A percentile compares a stretch with the other conserved stretches of the same genome.
phyloP scores from a whole-genome alignment of 1,139 yeast genomes.

The Kodamaea fungicola region DNA sequence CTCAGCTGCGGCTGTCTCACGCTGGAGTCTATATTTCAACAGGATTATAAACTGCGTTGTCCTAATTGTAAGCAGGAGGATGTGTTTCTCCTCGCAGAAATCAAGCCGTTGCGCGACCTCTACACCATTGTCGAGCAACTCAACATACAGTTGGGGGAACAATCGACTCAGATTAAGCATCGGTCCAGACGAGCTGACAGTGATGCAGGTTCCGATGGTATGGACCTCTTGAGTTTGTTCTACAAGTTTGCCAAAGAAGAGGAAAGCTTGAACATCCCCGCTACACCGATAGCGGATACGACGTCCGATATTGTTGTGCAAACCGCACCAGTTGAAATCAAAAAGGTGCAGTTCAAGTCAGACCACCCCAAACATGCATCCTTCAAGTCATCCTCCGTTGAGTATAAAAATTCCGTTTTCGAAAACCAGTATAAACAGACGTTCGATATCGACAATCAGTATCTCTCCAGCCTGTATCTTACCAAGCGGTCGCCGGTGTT shows the following conservation, averaged over 20 bases:
- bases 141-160: conserved; percentile 10
- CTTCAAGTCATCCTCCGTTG: neutral
- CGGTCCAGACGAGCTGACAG: conserved; percentile 2
- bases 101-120: conserved; percentile 53
- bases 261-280: conserved; percentile 6
- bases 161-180: conserved; percentile 2
- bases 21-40: conserved; percentile 43
- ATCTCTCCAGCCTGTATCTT: neutral
- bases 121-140: conserved; percentile 32
- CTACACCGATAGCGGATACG: neutral
- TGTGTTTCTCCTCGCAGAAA: conserved; percentile 38
- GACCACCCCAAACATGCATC: neutral
- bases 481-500: conserved; percentile 4
- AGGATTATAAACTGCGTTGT: conserved; percentile 31
- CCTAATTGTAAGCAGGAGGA: conserved; percentile 44
- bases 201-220: conserved; percentile 18
- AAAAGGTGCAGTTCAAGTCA: conserved; percentile 5
- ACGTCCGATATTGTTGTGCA: neutral
- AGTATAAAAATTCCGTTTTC: neutral
- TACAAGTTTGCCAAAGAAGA: conserved; percentile 45
- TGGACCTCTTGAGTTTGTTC: conserved; percentile 37
- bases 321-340: conserved; percentile 10
- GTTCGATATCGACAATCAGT: neutral
- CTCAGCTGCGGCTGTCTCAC: conserved; percentile 72
- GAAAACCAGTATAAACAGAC: neutral